Percentiles rank a stretch among this genome's conserved stretches.
These are phyloP conservation scores for Umbelopsis sp. DNA, from an alignment of 371 early-diverging fungal genomes.

Conservation along the genomic window DNA sequence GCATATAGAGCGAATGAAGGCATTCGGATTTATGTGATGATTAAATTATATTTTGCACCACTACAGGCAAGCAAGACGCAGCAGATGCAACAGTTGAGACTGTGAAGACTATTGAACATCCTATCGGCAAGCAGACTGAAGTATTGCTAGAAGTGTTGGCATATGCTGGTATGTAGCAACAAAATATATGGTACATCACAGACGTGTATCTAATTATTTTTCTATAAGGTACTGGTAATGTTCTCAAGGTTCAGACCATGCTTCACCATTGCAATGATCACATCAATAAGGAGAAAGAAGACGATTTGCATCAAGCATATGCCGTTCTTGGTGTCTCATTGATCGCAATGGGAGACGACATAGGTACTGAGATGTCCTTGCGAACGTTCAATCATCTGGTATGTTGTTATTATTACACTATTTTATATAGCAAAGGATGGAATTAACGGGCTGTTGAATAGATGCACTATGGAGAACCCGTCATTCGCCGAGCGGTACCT, in stretches of 20 bases:
- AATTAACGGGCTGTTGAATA: constrained; percentile 28
- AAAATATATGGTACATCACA: not conserved
- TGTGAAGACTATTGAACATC: constrained; percentile 91
- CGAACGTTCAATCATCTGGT: constrained; percentile 94
- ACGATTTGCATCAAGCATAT: constrained; percentile 86
- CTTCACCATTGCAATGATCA: constrained; percentile 95
- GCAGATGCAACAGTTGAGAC: constrained; percentile 93
- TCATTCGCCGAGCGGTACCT: constrained; percentile 92
- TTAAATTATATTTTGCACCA: not conserved
- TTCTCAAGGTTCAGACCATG: constrained; percentile 95
- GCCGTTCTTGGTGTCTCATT: constrained; percentile 96
- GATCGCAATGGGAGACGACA: constrained; percentile 96
- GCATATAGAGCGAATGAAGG: not conserved
- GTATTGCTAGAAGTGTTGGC: constrained; percentile 90
- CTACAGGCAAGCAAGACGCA: constrained; percentile 82
- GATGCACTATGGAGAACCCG: constrained; percentile 98
- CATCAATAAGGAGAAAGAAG: constrained; percentile 82
- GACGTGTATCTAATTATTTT: not conserved
- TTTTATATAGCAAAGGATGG: constrained; percentile 74
- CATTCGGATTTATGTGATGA: not conserved
- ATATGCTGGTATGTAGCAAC: constrained; percentile 72
- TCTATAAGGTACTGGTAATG: constrained; percentile 82
- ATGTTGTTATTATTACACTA: constrained; percentile 75
- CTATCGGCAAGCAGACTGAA: constrained; percentile 85
- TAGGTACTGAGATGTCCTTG: constrained; percentile 95